Percentiles rank a stretch among this genome's conserved stretches.
Evolutionary conservation across 257 asterid genomes (phyloP).

Genomic region (Forsythia viridissima): DNA sequence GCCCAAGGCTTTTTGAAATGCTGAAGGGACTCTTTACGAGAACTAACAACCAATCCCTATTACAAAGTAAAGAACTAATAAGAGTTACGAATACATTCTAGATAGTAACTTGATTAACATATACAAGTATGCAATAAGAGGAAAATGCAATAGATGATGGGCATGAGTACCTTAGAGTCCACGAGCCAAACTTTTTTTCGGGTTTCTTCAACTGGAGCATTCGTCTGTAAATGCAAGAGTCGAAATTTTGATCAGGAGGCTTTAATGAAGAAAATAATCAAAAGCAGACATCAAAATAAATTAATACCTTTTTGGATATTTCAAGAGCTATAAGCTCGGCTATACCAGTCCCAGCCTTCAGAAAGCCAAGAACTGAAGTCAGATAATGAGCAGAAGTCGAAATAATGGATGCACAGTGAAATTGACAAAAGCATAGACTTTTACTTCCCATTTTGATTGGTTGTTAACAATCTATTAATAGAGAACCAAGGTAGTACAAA

Average conservation of each 20-base stretch:
- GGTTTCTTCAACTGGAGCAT: slow-evolving; percentile 56
- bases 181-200: slow-evolving; percentile 94
- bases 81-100: slow-evolving; percentile 12
- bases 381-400: slow-evolving; percentile 26
- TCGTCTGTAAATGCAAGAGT: slow-evolving; percentile 46
- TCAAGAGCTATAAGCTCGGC: slow-evolving; percentile 95
- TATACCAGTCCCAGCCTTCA: slow-evolving; percentile 96
- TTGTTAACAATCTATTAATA: no score
- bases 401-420: not conserved
- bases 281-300: slow-evolving; percentile 15
- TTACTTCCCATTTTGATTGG: not conserved
- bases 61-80: slow-evolving; percentile 13
- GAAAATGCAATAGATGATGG: slow-evolving; percentile 9
- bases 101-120: not conserved
- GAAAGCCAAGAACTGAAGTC: slow-evolving; percentile 23
- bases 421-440: not conserved
- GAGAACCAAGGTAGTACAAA: not conserved
- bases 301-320: slow-evolving; percentile 63
- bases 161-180: slow-evolving; percentile 68
- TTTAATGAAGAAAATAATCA: slow-evolving; percentile 15
- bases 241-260: slow-evolving; percentile 9
- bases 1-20: slow-evolving; percentile 92
- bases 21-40: slow-evolving; percentile 86
- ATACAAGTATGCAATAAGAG: not conserved
- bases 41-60: slow-evolving; percentile 76